phyloP scores from a whole-genome alignment of 805 yeast species.

The Kluyveromyces aestuarii region DNA sequence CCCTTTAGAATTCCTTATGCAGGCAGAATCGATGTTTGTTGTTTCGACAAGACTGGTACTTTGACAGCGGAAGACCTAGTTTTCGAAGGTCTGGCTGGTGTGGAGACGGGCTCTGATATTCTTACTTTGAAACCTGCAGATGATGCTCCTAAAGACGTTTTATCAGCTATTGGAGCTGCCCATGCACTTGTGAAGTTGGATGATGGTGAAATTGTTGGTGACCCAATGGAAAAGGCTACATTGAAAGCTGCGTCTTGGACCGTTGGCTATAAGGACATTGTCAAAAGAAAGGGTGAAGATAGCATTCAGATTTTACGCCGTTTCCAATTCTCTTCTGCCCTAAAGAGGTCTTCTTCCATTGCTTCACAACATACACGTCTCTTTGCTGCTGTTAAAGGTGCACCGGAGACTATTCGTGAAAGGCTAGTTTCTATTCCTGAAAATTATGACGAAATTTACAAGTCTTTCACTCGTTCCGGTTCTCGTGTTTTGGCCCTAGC shows the following conservation, averaged over 20 bases:
- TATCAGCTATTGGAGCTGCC: constrained; percentile 80
- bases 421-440: constrained; percentile 68
- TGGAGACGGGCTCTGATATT: constrained; percentile 39
- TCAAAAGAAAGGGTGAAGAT: constrained; percentile 36
- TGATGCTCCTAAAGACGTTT: constrained; percentile 63
- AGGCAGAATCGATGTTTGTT: constrained; percentile 96
- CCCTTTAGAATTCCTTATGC: constrained; percentile 97
- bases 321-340: constrained; percentile 92
- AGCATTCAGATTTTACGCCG: constrained; percentile 75
- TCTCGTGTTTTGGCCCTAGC: constrained; percentile 96
- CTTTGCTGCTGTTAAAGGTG: constrained; percentile 90
- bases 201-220: constrained; percentile 97
- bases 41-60: constrained; percentile 98
- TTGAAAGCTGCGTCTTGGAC: constrained; percentile 80
- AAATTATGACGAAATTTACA: constrained; percentile 75
- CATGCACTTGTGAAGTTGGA: constrained; percentile 92
- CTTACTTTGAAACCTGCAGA: constrained; percentile 42
- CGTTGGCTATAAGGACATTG: constrained; percentile 67
- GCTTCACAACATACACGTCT: constrained; percentile 48
- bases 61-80: constrained; percentile 93
- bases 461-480: constrained; percentile 89
- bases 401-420: constrained; percentile 86
- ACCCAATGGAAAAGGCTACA: constrained; percentile 98
- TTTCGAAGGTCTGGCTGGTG: constrained; percentile 93
- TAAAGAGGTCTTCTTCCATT: constrained; percentile 89